Evolutionary conservation across 345 rosid species (phyloP).

Genomic region (Camelina sativa): DNA sequence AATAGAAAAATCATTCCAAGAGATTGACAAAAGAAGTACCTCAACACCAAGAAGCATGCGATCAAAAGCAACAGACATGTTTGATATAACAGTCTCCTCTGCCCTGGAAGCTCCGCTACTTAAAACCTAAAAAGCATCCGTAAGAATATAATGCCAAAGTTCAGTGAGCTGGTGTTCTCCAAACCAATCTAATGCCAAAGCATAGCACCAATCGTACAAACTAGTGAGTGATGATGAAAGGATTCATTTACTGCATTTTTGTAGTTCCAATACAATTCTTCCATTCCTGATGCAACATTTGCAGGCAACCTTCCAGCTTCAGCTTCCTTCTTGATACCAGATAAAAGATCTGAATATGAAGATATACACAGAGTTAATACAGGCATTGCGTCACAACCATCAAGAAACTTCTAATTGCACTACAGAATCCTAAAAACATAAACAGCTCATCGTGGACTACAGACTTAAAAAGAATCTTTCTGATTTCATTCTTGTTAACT

Average conservation of each 20-base stretch:
- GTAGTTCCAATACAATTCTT: conserved; percentile 82
- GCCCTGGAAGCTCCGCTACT: conserved; percentile 70
- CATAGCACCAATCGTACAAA: conserved; percentile 29
- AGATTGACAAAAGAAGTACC: conserved; percentile 55
- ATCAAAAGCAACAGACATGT: conserved; percentile 82
- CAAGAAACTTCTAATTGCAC: neutral
- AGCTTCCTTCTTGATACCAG: conserved; percentile 71
- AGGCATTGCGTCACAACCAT: conserved; percentile 6
- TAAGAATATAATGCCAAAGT: neutral
- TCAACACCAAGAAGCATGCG: conserved; percentile 78
- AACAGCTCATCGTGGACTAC: conserved; percentile 10
- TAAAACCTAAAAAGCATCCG: conserved; percentile 59
- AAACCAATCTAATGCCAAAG: neutral
- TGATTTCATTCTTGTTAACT: neutral
- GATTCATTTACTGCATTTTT: conserved; percentile 79
- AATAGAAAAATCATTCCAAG: conserved; percentile 14
- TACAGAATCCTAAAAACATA: neutral
- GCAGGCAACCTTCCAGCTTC: conserved; percentile 78
- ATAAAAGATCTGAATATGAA: conserved; percentile 66
- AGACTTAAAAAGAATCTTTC: neutral
- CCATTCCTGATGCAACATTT: conserved; percentile 82
- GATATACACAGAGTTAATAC: neutral
- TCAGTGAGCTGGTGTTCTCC: conserved; percentile 4
- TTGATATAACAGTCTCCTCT: conserved; percentile 67
- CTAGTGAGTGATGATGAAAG: conserved; percentile 28